Percentiles rank a stretch among this genome's conserved stretches.
These are phyloP conservation scores for Xylariales sp. DNA, from an alignment of 2,329 filamentous ascomycete species.

Conservation along the genomic window DNA sequence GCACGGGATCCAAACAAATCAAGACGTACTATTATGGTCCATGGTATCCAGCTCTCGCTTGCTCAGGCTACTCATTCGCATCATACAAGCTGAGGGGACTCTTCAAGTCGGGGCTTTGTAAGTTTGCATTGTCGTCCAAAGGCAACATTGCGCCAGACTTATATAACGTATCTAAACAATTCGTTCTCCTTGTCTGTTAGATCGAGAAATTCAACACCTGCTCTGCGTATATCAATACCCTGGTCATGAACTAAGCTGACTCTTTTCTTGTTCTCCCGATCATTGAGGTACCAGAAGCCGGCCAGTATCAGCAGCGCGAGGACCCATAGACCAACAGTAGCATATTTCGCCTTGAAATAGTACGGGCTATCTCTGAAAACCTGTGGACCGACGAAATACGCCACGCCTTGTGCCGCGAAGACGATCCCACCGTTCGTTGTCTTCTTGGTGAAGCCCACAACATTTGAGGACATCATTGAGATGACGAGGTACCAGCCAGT, in stretches of 20 bases:
- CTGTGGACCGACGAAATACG: conserved; percentile 5
- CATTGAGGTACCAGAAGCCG: conserved; percentile 1
- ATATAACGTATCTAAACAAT: conserved; percentile 6
- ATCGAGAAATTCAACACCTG: background rate
- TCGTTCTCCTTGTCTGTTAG: conserved; percentile 6
- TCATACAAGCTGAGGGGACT: no score
- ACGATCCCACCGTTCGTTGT: conserved; percentile 28
- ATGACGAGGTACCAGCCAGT: conserved; percentile 6
- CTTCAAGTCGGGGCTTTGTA: no score
- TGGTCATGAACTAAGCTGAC: background rate
- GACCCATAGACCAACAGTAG: conserved; percentile 3
- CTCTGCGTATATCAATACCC: background rate
- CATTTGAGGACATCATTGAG: conserved; percentile 29
- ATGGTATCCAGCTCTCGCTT: no score
- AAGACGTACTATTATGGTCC: no score
- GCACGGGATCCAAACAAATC: no score
- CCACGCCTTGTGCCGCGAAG: conserved; percentile 13
- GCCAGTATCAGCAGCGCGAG: background rate
- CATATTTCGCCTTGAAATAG: conserved; percentile 6
- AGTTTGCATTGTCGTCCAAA: no score
- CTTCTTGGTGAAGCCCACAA: conserved; percentile 31
- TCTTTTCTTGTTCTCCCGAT: conserved; percentile 2
- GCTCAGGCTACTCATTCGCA: no score
- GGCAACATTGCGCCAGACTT: no score
- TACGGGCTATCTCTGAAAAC: conserved; percentile 6